Percentiles rank a stretch among this genome's conserved stretches.
phyloP scores from a whole-genome alignment of 495 filamentous ascomycete genomes.

The Penicillium simplicissimum region DNA sequence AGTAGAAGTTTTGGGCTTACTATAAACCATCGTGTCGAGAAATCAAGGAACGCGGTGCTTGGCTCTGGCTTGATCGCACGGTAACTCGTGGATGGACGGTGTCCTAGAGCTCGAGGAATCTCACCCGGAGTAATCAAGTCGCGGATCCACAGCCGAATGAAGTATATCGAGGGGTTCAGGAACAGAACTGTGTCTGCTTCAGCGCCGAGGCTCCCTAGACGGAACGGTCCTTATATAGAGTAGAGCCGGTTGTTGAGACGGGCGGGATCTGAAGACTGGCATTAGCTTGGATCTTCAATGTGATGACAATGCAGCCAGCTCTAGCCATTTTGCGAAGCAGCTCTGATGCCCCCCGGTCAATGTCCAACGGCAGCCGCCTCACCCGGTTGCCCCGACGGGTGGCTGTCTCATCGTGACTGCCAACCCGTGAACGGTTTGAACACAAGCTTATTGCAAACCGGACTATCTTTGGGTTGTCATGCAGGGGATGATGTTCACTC shows the following conservation, averaged over 20 bases:
- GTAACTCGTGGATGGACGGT: not conserved
- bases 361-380: slow-evolving; percentile 15
- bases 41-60: slow-evolving; percentile 1
- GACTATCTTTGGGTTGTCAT: slow-evolving; percentile 3
- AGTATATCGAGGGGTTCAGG: not conserved
- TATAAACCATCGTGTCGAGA: slow-evolving; percentile 37
- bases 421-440: slow-evolving; percentile 12
- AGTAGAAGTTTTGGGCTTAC: slow-evolving; percentile 27
- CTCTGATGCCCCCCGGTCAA: slow-evolving; percentile 3
- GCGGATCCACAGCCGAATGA: not conserved
- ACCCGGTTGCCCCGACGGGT: slow-evolving; percentile 17
- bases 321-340: slow-evolving; percentile 4
- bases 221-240: slow-evolving; percentile 19
- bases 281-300: not conserved
- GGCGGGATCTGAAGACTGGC: not conserved
- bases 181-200: not conserved
- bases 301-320: slow-evolving; percentile 1
- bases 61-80: not conserved
- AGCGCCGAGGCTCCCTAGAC: slow-evolving; percentile 2
- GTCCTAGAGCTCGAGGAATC: not conserved
- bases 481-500: not conserved
- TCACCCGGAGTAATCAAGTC: not conserved
- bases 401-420: slow-evolving; percentile 17
- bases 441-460: slow-evolving; percentile 28
- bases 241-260: not conserved